Conservation (phyloP, 1,139 yeast species). For the Yamadazyma oceani region DNA sequence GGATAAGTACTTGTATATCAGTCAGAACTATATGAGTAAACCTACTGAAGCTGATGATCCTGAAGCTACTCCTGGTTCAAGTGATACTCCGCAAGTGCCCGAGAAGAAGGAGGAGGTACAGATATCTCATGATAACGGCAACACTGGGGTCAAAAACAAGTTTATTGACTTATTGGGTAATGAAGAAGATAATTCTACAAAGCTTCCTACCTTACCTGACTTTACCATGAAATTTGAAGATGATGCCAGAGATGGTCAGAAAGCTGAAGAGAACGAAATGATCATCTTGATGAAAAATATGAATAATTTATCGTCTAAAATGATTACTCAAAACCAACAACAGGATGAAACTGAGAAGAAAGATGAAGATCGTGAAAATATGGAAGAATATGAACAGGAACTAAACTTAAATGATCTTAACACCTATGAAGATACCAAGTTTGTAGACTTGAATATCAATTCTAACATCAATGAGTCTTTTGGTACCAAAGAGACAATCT, state of each 20-base stretch:
- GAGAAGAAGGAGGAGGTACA: conserved; percentile 12
- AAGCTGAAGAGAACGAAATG: conserved; percentile 58
- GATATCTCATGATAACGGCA: conserved; percentile 12
- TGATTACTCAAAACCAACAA: conserved; percentile 50
- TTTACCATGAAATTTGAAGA: conserved; percentile 81
- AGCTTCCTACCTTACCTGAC: conserved; percentile 80
- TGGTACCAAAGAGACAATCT: conserved; percentile 6
- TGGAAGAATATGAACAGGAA: conserved; percentile 15
- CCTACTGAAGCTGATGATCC: conserved; percentile 12
- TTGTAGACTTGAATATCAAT: conserved; percentile 56
- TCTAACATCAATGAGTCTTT: conserved; percentile 6
- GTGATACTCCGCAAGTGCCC: conserved; percentile 4
- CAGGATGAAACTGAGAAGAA: conserved; percentile 6
- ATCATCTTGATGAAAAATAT: conserved; percentile 79
- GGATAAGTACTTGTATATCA: conserved; percentile 77
- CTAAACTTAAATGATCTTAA: conserved; percentile 35
- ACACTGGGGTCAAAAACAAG: conserved; percentile 41
- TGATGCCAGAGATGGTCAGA: conserved; percentile 20
- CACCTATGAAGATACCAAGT: conserved; percentile 49
- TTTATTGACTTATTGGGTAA: conserved; percentile 79
- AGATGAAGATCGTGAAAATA: not conserved
- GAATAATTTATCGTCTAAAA: conserved; percentile 83
- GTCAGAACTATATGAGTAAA: conserved; percentile 29
- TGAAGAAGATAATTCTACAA: conserved; percentile 75
- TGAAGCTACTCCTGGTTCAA: conserved; percentile 5